Evolutionary conservation across 805 yeast genomes (phyloP).

Genomic region (Ogataea thermomethanolica): DNA sequence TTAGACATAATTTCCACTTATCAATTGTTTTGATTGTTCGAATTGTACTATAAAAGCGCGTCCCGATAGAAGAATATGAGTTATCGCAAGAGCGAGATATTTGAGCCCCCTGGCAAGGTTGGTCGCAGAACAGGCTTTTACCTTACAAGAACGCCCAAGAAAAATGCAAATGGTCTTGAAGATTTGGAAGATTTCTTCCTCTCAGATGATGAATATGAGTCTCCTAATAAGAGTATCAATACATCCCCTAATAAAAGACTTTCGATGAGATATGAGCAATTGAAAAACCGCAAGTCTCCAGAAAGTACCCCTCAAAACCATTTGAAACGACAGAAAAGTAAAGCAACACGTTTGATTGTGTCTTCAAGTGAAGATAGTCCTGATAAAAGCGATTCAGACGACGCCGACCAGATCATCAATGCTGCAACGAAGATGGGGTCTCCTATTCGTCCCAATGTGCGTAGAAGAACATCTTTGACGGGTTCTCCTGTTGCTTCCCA

Average conservation of each 20-base stretch:
- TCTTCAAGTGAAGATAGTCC: constrained; percentile 8
- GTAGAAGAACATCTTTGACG: constrained; percentile 16
- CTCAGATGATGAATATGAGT: constrained; percentile 43
- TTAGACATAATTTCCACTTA: too few relatives aligned
- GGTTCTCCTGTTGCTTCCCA: constrained; percentile 20
- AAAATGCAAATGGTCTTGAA: constrained; percentile 63
- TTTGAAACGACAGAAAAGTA: not conserved
- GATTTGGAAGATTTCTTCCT: constrained; percentile 64
- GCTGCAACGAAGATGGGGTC: constrained; percentile 30
- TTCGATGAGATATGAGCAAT: constrained; percentile 14
- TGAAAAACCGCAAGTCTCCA: constrained; percentile 7
- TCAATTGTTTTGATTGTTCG: too few relatives aligned
- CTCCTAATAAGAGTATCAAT: constrained; percentile 16
- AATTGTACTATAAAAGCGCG: not conserved
- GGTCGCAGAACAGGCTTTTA: constrained; percentile 65
- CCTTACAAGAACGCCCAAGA: constrained; percentile 35
- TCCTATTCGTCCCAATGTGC: constrained; percentile 25
- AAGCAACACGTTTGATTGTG: constrained; percentile 1
- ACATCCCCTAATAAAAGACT: constrained; percentile 18
- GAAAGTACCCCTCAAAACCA: constrained; percentile 2
- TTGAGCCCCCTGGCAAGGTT: constrained; percentile 47
- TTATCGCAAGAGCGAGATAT: constrained; percentile 35
- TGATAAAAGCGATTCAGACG: constrained; percentile 18
- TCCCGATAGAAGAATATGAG: constrained; percentile 15
- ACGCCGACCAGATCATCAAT: constrained; percentile 31